Evolutionary conservation across 495 filamentous ascomycete genomes (phyloP), one percentile per base, ranked within the genome.

Genomic region (Rostrohypoxylon terebratum): DNA sequence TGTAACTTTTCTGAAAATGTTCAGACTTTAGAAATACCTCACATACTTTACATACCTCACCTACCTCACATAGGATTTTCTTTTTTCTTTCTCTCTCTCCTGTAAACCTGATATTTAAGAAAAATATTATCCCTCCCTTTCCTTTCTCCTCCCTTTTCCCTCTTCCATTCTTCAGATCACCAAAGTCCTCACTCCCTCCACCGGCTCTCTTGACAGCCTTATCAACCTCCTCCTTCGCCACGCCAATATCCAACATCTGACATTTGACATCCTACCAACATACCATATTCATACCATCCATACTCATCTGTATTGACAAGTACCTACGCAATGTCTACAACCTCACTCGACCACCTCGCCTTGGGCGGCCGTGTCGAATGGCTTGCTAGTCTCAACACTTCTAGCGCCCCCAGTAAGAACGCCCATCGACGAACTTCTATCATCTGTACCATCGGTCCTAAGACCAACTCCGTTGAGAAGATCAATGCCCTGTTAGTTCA

Each of bases 401-500:
- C 94, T 74, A 91, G 90, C 83, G 85, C 89, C 54, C 94, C 95
- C 33, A 84, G 87, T 51, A 91, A 91, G 84, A 75, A 76, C 53
- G 93, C 93, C 85, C 95, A 94, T 80, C 93, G 96, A 71, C 92
- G 96, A 66, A 97, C 96, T 59, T 97, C 95, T 69, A 99, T 99
- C 87, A 97, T 99, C 81, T 92, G 96, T 83, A 99, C 96, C 78
- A 99, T 99, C 82, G 96, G 96, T 57, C 96, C 96, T 73, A 99
- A 99, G 92, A 98, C 96, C 60, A 99, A 99, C 87, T 97, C 94
- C 48, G 91, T 93, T 50, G 92, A 97, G 86, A 94, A 92, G 78
- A 96, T 99, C 84, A 97, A 98, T 81, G 85, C 90, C 80, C 91
- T 99, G 74, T 73, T 10, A 66, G 71, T 68, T 68, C 9, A n/a